Evolutionary conservation across 441 rosid species (phyloP).

Genomic region (Pelargonium fulgidum): DNA sequence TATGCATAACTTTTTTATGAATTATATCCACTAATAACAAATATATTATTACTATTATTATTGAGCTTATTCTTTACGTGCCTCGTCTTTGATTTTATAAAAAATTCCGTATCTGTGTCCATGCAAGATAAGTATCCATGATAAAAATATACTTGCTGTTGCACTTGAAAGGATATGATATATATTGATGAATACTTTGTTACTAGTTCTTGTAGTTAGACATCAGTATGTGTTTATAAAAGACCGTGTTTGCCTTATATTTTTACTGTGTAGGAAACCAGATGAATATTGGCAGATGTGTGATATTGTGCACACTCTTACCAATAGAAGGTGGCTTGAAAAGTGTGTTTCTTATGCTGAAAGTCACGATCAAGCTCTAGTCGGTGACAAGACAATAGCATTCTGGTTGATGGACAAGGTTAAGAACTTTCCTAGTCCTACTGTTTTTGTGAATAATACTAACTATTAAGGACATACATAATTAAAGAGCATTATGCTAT

Average conservation of each 20-base stretch:
- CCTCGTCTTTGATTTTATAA: no score
- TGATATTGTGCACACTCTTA: slow-evolving; percentile 63
- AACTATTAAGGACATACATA: not conserved
- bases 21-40: no score
- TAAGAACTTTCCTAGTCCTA: not conserved
- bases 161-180: not conserved
- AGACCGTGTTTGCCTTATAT: no score
- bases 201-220: not conserved
- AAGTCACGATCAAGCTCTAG: slow-evolving; percentile 98
- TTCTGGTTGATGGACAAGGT: slow-evolving; percentile 99
- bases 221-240: not conserved
- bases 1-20: no score
- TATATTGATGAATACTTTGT: not conserved
- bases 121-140: no score
- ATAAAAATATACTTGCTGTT: no score
- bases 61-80: no score
- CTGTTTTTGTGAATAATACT: not conserved
- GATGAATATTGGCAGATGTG: slow-evolving; percentile 92
- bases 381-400: slow-evolving; percentile 94
- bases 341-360: slow-evolving; percentile 88
- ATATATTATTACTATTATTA: no score
- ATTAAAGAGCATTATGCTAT: not conserved
- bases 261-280: slow-evolving; percentile 43
- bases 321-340: slow-evolving; percentile 90
- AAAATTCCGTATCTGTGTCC: no score